A percentile compares a stretch with the other conserved stretches of the same genome.
phyloP scores from a whole-genome alignment of 805 yeast genomes.

The Saccharomycopsis olivae region DNA sequence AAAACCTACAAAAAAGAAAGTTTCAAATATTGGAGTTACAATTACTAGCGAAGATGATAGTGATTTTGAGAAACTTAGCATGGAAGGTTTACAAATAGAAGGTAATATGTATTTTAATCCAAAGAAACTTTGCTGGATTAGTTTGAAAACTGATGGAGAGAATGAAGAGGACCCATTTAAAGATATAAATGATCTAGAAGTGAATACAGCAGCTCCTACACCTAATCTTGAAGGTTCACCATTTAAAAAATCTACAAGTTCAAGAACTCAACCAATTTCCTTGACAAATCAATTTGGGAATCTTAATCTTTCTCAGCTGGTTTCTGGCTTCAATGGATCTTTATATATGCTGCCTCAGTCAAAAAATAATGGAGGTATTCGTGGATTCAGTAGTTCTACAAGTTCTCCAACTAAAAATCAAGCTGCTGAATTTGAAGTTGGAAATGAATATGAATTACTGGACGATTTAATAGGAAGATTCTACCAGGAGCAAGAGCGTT shows the following conservation, averaged over 20 bases:
- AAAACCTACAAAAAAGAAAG: conserved; percentile 2
- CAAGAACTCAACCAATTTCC: background rate
- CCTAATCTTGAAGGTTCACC: background rate
- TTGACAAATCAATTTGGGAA: background rate
- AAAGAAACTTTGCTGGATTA: conserved; percentile 17
- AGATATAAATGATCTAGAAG: conserved; percentile 15
- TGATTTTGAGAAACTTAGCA: conserved; percentile 15
- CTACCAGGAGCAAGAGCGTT: conserved; percentile 25
- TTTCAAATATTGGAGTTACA: conserved; percentile 4
- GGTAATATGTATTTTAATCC: conserved; percentile 19
- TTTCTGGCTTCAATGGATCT: background rate
- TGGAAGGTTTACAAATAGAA: conserved; percentile 17
- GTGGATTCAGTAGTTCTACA: conserved; percentile 1
- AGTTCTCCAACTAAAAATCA: background rate
- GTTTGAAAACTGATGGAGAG: background rate
- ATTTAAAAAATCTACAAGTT: background rate
- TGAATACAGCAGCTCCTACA: background rate
- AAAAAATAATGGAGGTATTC: background rate
- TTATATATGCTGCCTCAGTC: background rate
- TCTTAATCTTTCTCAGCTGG: background rate
- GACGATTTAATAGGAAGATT: conserved; percentile 21
- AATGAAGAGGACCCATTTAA: conserved; percentile 18
- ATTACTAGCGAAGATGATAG: conserved; percentile 12
- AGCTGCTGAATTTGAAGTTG: conserved; percentile 14
- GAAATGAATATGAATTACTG: conserved; percentile 25